Percentiles rank a stretch among this genome's conserved stretches.
These are phyloP conservation scores for Puccinia triticina DNA, from an alignment of 1,284 basidiomycete species.

Conservation along the genomic window DNA sequence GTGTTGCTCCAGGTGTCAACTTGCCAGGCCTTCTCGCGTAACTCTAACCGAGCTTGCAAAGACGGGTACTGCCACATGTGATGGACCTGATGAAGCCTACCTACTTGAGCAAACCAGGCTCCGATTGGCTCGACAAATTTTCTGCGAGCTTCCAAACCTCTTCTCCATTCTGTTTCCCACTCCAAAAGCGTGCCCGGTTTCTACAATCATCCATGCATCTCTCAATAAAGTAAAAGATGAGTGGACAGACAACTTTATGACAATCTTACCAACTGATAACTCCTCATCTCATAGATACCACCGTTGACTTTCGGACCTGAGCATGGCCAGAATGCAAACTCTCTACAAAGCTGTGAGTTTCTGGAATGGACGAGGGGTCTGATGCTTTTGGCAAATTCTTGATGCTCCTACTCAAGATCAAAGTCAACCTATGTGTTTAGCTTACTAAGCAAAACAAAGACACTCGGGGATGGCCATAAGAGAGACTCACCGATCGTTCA, in stretches of 20 bases:
- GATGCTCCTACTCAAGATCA: slow-evolving; percentile 30
- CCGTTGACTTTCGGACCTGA: slow-evolving; percentile 80
- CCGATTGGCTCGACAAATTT: slow-evolving; percentile 75
- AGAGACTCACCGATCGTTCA: slow-evolving; percentile 33
- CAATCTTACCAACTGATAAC: slow-evolving; percentile 66
- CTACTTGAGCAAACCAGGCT: slow-evolving; percentile 91
- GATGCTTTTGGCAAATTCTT: slow-evolving; percentile 36
- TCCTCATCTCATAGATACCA: slow-evolving; percentile 86
- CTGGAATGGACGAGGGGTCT: slow-evolving; percentile 48
- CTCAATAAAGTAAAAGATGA: neutral
- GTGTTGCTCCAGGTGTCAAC: slow-evolving; percentile 92
- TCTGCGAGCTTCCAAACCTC: slow-evolving; percentile 81
- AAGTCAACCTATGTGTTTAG: neutral
- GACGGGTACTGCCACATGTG: slow-evolving; percentile 55
- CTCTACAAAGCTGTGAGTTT: slow-evolving; percentile 67
- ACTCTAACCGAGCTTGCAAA: slow-evolving; percentile 77
- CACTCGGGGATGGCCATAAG: neutral
- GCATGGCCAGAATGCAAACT: slow-evolving; percentile 91
- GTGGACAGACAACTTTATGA: neutral
- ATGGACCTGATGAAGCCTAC: slow-evolving; percentile 69
- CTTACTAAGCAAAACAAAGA: neutral
- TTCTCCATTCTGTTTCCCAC: slow-evolving; percentile 89
- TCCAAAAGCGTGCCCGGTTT: slow-evolving; percentile 81
- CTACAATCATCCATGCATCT: neutral
- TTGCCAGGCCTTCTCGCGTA: slow-evolving; percentile 84